Percentiles rank a stretch among this genome's conserved stretches.
phyloP scores from a whole-genome alignment of 495 filamentous ascomycete genomes.

The Massariosphaeria phaeospora region DNA sequence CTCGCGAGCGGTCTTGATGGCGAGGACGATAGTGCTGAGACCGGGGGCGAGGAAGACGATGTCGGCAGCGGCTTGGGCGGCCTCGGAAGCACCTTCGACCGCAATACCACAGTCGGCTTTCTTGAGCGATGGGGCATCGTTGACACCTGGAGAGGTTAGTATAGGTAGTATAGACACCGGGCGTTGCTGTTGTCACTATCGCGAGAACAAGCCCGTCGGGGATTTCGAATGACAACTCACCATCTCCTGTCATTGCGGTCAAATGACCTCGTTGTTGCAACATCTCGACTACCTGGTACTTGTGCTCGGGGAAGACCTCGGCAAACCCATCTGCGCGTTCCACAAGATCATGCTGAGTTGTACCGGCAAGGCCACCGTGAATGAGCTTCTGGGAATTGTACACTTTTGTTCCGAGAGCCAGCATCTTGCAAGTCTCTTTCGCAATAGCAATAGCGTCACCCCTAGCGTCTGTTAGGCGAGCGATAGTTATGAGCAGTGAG shows the following conservation, averaged over 20 bases:
- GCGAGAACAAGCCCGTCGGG: background rate
- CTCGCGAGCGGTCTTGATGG: constrained; percentile 72
- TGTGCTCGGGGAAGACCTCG: constrained; percentile 73
- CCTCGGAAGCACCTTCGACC: constrained; percentile 71
- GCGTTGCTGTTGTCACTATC: no score
- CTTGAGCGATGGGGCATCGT: constrained; percentile 68
- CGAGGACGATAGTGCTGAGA: constrained; percentile 70
- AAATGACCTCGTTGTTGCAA: constrained; percentile 68
- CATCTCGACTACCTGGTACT: constrained; percentile 75
- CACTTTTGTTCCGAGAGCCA: constrained; percentile 71
- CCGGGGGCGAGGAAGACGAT: constrained; percentile 75
- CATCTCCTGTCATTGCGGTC: constrained; percentile 70
- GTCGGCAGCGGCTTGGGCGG: constrained; percentile 71
- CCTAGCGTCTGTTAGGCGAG: constrained; percentile 16
- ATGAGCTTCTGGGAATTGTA: constrained; percentile 72
- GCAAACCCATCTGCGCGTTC: constrained; percentile 74
- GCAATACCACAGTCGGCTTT: constrained; percentile 74
- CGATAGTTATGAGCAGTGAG: background rate
- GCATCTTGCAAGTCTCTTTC: constrained; percentile 78
- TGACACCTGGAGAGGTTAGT: constrained; percentile 55
- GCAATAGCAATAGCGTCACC: constrained; percentile 75
- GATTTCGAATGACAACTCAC: constrained; percentile 23
- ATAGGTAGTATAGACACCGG: no score
- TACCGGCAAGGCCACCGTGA: constrained; percentile 67
- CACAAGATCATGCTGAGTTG: constrained; percentile 68